Evolutionary conservation across 2,329 filamentous ascomycete species (phyloP).

Genomic region (Cercospora brassicicola): DNA sequence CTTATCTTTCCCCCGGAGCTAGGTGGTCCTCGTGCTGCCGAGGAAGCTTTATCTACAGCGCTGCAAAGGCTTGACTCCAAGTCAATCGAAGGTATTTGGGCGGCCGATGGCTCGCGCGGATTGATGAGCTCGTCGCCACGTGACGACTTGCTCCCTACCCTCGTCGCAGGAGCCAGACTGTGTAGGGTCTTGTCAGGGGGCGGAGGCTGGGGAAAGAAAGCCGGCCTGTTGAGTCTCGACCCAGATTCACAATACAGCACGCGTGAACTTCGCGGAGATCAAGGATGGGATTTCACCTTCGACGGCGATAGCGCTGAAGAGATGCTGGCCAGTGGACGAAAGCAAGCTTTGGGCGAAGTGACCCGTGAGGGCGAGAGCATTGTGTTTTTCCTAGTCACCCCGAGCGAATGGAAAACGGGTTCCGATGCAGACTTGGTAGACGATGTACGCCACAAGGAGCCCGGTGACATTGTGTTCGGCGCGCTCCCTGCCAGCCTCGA

Average conservation of each 20-base stretch:
- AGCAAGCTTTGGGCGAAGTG: slow-evolving; percentile 54
- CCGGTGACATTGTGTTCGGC: slow-evolving; percentile 39
- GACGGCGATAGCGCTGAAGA: slow-evolving; percentile 38
- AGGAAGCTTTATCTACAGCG: background rate
- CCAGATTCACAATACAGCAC: slow-evolving; percentile 61
- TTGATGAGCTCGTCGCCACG: background rate
- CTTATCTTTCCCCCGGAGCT: slow-evolving; percentile 56
- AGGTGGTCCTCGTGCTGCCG: slow-evolving; percentile 7
- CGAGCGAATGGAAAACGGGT: background rate
- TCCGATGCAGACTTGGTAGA: background rate
- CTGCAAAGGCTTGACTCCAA: slow-evolving; percentile 1
- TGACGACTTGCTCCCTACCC: background rate
- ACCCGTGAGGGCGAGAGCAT: slow-evolving; percentile 64
- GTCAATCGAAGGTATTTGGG: background rate
- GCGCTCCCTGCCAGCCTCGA: slow-evolving; percentile 50
- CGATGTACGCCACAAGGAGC: background rate
- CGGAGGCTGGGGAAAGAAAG: slow-evolving; percentile 80
- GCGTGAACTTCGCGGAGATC: slow-evolving; percentile 54
- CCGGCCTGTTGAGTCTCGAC: slow-evolving; percentile 75
- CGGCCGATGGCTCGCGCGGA: background rate
- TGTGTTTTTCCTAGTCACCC: slow-evolving; percentile 60
- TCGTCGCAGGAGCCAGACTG: slow-evolving; percentile 42
- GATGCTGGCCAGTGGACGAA: slow-evolving; percentile 37
- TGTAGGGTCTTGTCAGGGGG: slow-evolving; percentile 69
- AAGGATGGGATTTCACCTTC: slow-evolving; percentile 54